phyloP scores from a whole-genome alignment of 768 basidiomycete genomes.

The Hydnomerulius pinastri region DNA sequence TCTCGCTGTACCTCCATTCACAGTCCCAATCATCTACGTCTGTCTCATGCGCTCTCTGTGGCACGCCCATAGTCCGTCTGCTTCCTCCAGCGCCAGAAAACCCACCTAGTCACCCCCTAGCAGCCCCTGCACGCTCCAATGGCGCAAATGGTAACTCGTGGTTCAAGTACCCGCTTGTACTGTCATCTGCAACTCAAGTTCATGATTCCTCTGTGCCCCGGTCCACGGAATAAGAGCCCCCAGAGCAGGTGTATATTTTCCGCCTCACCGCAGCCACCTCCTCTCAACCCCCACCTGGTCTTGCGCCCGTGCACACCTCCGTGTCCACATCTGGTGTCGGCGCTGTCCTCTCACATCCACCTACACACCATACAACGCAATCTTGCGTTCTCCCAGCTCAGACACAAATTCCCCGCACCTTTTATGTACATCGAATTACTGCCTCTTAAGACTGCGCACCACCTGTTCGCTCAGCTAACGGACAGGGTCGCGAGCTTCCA shows the following conservation, averaged over 20 bases:
- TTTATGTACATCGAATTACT: slow-evolving; percentile 84
- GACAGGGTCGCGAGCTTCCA: slow-evolving; percentile 2
- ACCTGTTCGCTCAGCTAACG: slow-evolving; percentile 67
- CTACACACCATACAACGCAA: slow-evolving; percentile 41
- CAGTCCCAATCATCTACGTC: slow-evolving; percentile 45
- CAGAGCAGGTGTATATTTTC: slow-evolving; percentile 66
- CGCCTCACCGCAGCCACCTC: slow-evolving; percentile 44
- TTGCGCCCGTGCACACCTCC: slow-evolving; percentile 23
- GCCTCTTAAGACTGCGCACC: slow-evolving; percentile 74
- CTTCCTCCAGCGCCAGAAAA: slow-evolving; percentile 25
- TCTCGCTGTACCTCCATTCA: slow-evolving; percentile 47
- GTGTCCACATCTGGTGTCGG: slow-evolving; percentile 36
- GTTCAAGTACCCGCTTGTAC: slow-evolving; percentile 54
- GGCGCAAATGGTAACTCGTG: slow-evolving; percentile 55
- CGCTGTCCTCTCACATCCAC: slow-evolving; percentile 13
- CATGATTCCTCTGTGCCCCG: slow-evolving; percentile 26
- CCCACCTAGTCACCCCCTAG: slow-evolving; percentile 36
- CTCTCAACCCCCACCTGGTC: slow-evolving; percentile 24
- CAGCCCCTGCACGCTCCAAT: slow-evolving; percentile 32
- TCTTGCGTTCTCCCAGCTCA: slow-evolving; percentile 36
- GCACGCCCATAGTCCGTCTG: slow-evolving; percentile 51
- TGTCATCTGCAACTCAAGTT: slow-evolving; percentile 31
- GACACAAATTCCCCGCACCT: slow-evolving; percentile 48
- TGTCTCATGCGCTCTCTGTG: slow-evolving; percentile 82
- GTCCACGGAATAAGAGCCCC: slow-evolving; percentile 30